Evolutionary conservation across 1,139 yeast genomes (phyloP).

Genomic region (Suhomyces maxii): DNA sequence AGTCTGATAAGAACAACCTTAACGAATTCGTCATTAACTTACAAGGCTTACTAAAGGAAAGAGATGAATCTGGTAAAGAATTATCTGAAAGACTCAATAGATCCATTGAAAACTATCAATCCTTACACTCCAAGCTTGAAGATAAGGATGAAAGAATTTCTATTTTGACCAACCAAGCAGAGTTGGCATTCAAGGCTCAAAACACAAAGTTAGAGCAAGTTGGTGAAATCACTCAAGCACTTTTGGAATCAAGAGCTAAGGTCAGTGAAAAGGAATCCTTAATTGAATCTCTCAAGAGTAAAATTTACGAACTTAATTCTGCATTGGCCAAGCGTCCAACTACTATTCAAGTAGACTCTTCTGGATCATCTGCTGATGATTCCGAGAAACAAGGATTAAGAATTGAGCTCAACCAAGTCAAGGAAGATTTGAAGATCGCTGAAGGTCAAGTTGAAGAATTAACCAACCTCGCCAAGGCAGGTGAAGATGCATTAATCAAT

Average conservation of each 20-base stretch:
- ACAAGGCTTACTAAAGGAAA: slow-evolving; percentile 62
- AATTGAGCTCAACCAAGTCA: slow-evolving; percentile 35
- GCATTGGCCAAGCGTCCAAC: slow-evolving; percentile 10
- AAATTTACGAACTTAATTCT: slow-evolving; percentile 21
- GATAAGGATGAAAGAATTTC: slow-evolving; percentile 52
- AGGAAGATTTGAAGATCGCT: slow-evolving; percentile 37
- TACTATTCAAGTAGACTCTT: neutral
- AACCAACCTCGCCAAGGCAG: slow-evolving; percentile 40
- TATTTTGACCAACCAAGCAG: slow-evolving; percentile 50
- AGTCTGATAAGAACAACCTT: slow-evolving; percentile 60
- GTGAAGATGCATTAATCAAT: slow-evolving; percentile 41
- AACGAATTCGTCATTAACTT: slow-evolving; percentile 61
- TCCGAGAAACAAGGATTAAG: slow-evolving; percentile 12
- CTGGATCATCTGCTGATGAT: slow-evolving; percentile 4
- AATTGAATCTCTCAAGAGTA: slow-evolving; percentile 23
- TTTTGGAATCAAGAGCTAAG: slow-evolving; percentile 43
- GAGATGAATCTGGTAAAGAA: slow-evolving; percentile 55
- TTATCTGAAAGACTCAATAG: slow-evolving; percentile 50
- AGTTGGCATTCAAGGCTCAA: slow-evolving; percentile 59
- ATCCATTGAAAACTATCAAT: slow-evolving; percentile 55
- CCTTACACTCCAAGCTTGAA: slow-evolving; percentile 49
- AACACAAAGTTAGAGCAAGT: slow-evolving; percentile 67
- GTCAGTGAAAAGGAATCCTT: slow-evolving; percentile 31
- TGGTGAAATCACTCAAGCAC: slow-evolving; percentile 46
- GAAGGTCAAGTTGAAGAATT: slow-evolving; percentile 43